Conservation (phyloP, 2,329 filamentous ascomycete species). For the Xylariomycetidae sp. region DNA sequence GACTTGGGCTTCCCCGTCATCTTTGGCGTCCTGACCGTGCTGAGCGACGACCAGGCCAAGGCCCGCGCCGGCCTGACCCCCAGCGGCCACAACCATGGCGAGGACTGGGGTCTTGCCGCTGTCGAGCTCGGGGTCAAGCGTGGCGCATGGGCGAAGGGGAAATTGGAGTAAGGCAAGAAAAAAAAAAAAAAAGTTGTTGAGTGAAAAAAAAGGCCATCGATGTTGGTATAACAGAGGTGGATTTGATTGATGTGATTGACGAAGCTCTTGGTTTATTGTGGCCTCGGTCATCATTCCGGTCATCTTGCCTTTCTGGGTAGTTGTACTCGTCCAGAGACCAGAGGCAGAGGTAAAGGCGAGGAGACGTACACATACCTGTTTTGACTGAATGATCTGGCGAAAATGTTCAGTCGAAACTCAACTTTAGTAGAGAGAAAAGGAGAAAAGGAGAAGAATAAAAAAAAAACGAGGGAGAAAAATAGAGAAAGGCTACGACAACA, state of each 20-base stretch:
- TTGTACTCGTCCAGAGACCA: too few relatives aligned
- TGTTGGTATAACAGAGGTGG: neutral
- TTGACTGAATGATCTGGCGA: too few relatives aligned
- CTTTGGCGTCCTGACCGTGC: conserved; percentile 85
- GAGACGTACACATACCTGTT: too few relatives aligned
- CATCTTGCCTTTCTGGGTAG: neutral
- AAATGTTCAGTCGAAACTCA: too few relatives aligned
- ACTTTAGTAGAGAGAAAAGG: conserved; percentile 1
- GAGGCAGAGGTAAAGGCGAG: too few relatives aligned
- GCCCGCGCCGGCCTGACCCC: conserved; percentile 71
- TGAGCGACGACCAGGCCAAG: conserved; percentile 83
- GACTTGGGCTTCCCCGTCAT: conserved; percentile 86
- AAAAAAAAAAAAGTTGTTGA: conserved; percentile 5
- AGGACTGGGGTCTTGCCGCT: conserved; percentile 92
- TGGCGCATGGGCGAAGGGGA: conserved; percentile 74
- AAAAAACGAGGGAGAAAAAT: conserved; percentile 1
- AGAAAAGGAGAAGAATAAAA: conserved; percentile 2
- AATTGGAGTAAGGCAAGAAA: conserved; percentile 37
- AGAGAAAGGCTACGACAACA: conserved; percentile 4
- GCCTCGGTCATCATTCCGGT: neutral
- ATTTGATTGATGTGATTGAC: neutral
- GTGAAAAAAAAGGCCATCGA: neutral
- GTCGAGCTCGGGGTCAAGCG: conserved; percentile 92
- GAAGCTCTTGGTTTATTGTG: neutral
- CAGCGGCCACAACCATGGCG: conserved; percentile 83